Evolutionary conservation across 1,284 basidiomycete species (phyloP).

Genomic region (Pholiota adiposa): DNA sequence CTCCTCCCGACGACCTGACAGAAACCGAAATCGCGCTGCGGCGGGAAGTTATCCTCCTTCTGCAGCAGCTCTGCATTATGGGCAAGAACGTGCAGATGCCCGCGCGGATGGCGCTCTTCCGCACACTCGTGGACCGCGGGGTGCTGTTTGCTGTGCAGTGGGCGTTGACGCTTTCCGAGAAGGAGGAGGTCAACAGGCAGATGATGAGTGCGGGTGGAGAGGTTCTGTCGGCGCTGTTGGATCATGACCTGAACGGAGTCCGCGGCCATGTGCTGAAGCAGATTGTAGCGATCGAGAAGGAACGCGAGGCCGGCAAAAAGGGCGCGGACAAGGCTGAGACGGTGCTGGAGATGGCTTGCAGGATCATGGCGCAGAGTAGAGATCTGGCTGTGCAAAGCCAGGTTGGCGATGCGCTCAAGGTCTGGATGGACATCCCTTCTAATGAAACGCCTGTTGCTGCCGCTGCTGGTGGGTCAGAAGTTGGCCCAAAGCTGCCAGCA

Average conservation of each 20-base stretch:
- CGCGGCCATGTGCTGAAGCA: slow-evolving; percentile 86
- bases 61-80: slow-evolving; percentile 94
- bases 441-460: slow-evolving; percentile 30
- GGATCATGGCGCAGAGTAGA: slow-evolving; percentile 75
- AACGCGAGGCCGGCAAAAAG: slow-evolving; percentile 55
- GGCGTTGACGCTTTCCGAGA: slow-evolving; percentile 69
- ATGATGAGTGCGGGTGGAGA: slow-evolving; percentile 88
- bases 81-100: slow-evolving; percentile 96
- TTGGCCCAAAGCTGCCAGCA: slow-evolving; percentile 43
- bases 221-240: slow-evolving; percentile 85
- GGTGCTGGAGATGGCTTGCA: slow-evolving; percentile 76
- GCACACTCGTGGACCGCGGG: slow-evolving; percentile 87
- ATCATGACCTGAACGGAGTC: slow-evolving; percentile 91
- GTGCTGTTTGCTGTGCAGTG: slow-evolving; percentile 92
- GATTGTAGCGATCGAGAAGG: slow-evolving; percentile 67
- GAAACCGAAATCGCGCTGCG: slow-evolving; percentile 57
- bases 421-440: slow-evolving; percentile 78
- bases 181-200: slow-evolving; percentile 44
- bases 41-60: slow-evolving; percentile 80
- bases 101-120: slow-evolving; percentile 87
- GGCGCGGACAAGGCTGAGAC: slow-evolving; percentile 72
- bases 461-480: slow-evolving; percentile 40
- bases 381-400: slow-evolving; percentile 92
- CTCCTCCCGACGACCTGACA: slow-evolving; percentile 52
- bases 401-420: slow-evolving; percentile 87